phyloP scores from a whole-genome alignment of 306 rosid genomes.

The Rosa persica region DNA sequence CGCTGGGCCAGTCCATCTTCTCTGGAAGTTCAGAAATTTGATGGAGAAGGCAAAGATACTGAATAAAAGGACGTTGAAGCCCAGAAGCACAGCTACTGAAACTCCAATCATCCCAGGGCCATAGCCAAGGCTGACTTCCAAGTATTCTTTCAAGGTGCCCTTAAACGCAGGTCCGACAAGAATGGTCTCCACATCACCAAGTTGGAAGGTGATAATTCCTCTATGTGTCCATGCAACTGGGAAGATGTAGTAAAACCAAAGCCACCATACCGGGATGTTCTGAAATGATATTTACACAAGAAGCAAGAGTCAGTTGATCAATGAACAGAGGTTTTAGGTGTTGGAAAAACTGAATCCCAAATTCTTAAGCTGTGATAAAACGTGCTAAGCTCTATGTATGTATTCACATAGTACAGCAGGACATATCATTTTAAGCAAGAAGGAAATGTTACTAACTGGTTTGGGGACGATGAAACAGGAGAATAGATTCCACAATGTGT shows the following conservation, averaged over 20 bases:
- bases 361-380: neutral
- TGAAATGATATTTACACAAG: slow-evolving; percentile 22
- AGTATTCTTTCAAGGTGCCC: slow-evolving; percentile 68
- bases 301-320: neutral
- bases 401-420: too few species aligned
- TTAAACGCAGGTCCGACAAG: slow-evolving; percentile 63
- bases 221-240: slow-evolving; percentile 88
- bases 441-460: slow-evolving; percentile 50
- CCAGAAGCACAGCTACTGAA: slow-evolving; percentile 57
- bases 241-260: slow-evolving; percentile 86
- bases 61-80: slow-evolving; percentile 61
- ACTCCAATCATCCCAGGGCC: slow-evolving; percentile 46
- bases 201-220: slow-evolving; percentile 81
- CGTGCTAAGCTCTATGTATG: neutral
- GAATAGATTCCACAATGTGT: slow-evolving; percentile 92
- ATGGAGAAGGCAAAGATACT: slow-evolving; percentile 63
- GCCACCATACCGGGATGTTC: slow-evolving; percentile 89
- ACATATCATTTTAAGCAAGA: too few species aligned
- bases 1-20: slow-evolving; percentile 39
- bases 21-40: slow-evolving; percentile 74
- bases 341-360: too few species aligned
- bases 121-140: slow-evolving; percentile 56
- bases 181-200: slow-evolving; percentile 64
- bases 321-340: neutral
- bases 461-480: slow-evolving; percentile 88